A percentile compares a stretch with the other conserved stretches of the same genome.
Evolutionary conservation across 345 rosid genomes (phyloP).

Genomic region (Chamaenerion angustifolium): DNA sequence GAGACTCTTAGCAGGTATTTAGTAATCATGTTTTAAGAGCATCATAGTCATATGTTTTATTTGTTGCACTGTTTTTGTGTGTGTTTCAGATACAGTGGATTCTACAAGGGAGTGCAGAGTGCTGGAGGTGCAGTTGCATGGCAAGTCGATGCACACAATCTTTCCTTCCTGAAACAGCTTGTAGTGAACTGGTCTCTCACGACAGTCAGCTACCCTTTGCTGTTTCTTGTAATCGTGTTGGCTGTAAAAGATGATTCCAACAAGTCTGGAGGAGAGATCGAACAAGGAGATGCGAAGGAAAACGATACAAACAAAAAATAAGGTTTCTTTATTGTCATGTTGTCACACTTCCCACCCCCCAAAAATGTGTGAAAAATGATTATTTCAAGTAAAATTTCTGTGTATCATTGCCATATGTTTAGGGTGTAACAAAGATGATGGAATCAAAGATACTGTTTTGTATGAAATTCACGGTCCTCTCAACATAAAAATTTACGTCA

Average conservation of each 20-base stretch:
- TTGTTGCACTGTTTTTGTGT: no score
- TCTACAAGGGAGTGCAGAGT: slow-evolving; percentile 88
- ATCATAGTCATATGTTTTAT: no score
- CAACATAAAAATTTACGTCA: no score
- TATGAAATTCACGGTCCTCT: no score
- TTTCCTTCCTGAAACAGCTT: slow-evolving; percentile 43
- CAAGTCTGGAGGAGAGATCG: neutral
- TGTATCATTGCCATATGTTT: no score
- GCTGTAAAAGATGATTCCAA: slow-evolving; percentile 49
- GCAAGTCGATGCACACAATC: slow-evolving; percentile 72
- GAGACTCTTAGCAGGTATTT: slow-evolving; percentile 65
- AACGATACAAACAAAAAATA: neutral
- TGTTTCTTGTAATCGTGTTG: slow-evolving; percentile 44
- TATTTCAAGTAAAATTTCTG: no score
- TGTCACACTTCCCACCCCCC: no score
- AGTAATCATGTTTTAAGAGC: no score
- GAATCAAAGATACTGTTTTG: no score
- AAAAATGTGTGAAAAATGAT: no score
- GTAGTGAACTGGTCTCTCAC: slow-evolving; percentile 74
- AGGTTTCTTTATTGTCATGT: no score
- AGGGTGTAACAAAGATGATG: no score
- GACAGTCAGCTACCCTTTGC: slow-evolving; percentile 59
- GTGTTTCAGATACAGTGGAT: slow-evolving; percentile 55
- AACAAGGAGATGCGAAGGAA: slow-evolving; percentile 4
- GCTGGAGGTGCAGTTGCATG: slow-evolving; percentile 98